Evolutionary conservation across 2,329 filamentous ascomycete species (phyloP).

Genomic region (Pseudogymnoascus sp.): DNA sequence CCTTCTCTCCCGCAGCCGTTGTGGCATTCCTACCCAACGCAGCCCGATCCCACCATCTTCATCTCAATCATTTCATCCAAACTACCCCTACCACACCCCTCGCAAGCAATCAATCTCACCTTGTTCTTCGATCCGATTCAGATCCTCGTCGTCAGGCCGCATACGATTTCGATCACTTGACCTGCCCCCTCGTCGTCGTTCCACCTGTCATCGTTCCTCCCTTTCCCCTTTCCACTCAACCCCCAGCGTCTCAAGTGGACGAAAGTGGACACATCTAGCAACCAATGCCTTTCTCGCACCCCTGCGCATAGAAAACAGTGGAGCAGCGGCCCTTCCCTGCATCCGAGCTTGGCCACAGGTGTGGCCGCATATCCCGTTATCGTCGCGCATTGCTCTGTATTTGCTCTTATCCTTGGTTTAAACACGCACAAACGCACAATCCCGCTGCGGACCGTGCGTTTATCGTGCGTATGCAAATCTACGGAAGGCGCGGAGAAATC

Average conservation of each 20-base stretch:
- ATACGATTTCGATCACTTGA: slow-evolving; percentile 55
- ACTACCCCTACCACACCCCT: background rate
- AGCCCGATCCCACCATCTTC: slow-evolving; percentile 1
- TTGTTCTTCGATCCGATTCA: slow-evolving; percentile 15
- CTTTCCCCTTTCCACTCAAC: slow-evolving; percentile 30
- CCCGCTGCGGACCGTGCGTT: background rate
- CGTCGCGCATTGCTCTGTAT: background rate
- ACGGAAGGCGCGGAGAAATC: background rate
- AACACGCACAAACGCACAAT: background rate
- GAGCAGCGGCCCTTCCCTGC: background rate
- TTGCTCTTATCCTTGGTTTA: background rate
- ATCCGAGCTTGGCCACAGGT: background rate
- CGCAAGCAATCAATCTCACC: background rate
- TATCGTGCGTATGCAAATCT: slow-evolving; percentile 3
- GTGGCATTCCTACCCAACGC: background rate
- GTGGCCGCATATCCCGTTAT: background rate
- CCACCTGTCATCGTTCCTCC: slow-evolving; percentile 55
- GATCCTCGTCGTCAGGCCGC: slow-evolving; percentile 35
- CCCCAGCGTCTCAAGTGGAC: slow-evolving; percentile 1
- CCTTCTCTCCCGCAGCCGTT: background rate
- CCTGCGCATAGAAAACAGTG: background rate
- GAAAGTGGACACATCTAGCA: background rate
- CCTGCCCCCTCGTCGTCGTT: slow-evolving; percentile 34
- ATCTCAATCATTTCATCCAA: slow-evolving; percentile 1
- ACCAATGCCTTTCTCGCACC: background rate